These are phyloP conservation scores for Kalmanozyma brasiliensis DNA, from an alignment of 1,284 basidiomycete species.

Conservation along the genomic window DNA sequence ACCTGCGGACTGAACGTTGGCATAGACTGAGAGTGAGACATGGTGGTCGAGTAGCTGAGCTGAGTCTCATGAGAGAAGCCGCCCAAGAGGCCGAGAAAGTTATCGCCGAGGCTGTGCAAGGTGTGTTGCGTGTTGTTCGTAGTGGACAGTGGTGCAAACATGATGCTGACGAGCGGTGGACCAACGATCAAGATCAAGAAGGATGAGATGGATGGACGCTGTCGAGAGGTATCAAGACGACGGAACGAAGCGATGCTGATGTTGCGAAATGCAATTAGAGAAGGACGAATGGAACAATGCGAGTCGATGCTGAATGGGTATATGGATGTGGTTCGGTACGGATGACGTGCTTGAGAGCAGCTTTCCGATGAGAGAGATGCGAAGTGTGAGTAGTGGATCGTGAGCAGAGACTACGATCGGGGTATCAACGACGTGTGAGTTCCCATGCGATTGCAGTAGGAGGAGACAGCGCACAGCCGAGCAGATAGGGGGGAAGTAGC, in stretches of 20 bases:
- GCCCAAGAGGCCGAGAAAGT: slow-evolving; percentile 46
- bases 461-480: no score
- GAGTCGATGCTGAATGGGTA: slow-evolving; percentile 9
- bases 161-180: slow-evolving; percentile 6
- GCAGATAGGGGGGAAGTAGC: background rate
- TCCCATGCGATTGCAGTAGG: no score
- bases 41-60: slow-evolving; percentile 20
- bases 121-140: slow-evolving; percentile 3
- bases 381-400: background rate
- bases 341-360: slow-evolving; percentile 1
- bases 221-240: no score
- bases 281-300: background rate
- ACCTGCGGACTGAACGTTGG: slow-evolving; percentile 19
- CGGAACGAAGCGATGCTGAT: slow-evolving; percentile 7
- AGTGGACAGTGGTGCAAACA: slow-evolving; percentile 22
- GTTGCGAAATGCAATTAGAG: slow-evolving; percentile 12
- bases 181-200: background rate
- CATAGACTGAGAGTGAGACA: slow-evolving; percentile 44
- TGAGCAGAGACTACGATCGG: no score
- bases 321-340: background rate
- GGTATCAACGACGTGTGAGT: no score
- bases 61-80: slow-evolving; percentile 27
- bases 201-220: background rate
- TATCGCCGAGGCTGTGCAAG: slow-evolving; percentile 19
- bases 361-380: slow-evolving; percentile 2